Conservation (phyloP, 2,329 filamentous ascomycete species). For the Celoporthe dispersa region DNA sequence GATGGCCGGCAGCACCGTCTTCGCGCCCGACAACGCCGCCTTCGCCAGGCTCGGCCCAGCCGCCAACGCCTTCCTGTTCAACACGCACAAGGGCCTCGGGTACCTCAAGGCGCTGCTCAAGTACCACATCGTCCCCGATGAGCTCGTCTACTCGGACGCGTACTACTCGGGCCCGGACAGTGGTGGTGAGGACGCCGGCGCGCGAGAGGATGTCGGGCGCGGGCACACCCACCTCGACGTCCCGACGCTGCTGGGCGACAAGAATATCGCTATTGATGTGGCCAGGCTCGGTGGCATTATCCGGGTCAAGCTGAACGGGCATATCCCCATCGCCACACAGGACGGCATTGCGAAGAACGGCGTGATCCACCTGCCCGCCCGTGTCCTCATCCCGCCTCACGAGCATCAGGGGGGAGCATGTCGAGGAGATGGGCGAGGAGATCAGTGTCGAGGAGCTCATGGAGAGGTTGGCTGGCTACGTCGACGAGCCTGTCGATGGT, state of each 20-base stretch:
- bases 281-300: conserved; percentile 69
- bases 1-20: conserved; percentile 71
- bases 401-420: conserved; percentile 46
- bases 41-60: conserved; percentile 73
- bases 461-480: conserved; percentile 53
- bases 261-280: conserved; percentile 73
- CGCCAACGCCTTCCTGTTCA: conserved; percentile 85
- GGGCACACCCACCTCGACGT: conserved; percentile 71
- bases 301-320: conserved; percentile 76
- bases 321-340: conserved; percentile 64
- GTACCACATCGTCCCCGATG: conserved; percentile 76
- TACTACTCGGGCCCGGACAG: conserved; percentile 60
- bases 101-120: conserved; percentile 79
- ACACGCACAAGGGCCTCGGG: conserved; percentile 69
- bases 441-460: conserved; percentile 65
- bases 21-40: conserved; percentile 81
- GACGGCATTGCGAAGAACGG: conserved; percentile 79
- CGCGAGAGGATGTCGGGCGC: conserved; percentile 40
- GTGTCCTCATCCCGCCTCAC: conserved; percentile 77
- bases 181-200: conserved; percentile 43
- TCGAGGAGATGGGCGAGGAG: conserved; percentile 49
- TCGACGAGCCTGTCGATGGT: conserved; percentile 39
- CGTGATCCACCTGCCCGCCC: conserved; percentile 76
- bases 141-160: conserved; percentile 82
- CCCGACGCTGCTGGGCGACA: conserved; percentile 70